These are phyloP conservation scores for Botryotinia calthae DNA, from an alignment of 2,329 filamentous ascomycete genomes.

Conservation along the genomic window DNA sequence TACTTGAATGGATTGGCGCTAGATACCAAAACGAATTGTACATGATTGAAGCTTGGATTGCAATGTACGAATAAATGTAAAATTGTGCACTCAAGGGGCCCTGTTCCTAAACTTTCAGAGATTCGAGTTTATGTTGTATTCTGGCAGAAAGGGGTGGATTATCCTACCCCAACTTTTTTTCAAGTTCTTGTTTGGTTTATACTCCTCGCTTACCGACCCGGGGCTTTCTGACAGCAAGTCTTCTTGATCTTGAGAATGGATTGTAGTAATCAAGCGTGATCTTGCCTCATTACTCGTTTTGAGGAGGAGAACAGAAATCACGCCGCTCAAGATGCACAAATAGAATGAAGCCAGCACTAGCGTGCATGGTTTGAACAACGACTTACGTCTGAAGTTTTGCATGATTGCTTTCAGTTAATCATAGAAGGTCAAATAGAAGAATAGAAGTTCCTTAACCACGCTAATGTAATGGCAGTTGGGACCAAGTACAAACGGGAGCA, in stretches of 20 bases:
- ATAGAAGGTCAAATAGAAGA: background rate
- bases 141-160: background rate
- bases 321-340: background rate
- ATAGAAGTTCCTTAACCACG: background rate
- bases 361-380: background rate
- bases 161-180: background rate
- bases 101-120: too few species aligned
- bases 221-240: background rate
- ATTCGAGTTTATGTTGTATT: background rate
- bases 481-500: background rate
- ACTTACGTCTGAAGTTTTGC: background rate
- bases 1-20: background rate
- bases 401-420: background rate
- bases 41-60: background rate
- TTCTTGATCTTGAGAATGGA: background rate
- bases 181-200: background rate
- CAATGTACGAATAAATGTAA: background rate
- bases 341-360: background rate
- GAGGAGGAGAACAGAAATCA: background rate
- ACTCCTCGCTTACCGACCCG: background rate
- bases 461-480: background rate
- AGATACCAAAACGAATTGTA: background rate
- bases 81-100: background rate
- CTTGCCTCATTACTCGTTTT: background rate
- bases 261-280: background rate